A percentile compares a stretch with the other conserved stretches of the same genome.
These are phyloP conservation scores for Teratosphaeriaceae sp. DNA, from an alignment of 2,329 filamentous ascomycete species.

Conservation along the genomic window DNA sequence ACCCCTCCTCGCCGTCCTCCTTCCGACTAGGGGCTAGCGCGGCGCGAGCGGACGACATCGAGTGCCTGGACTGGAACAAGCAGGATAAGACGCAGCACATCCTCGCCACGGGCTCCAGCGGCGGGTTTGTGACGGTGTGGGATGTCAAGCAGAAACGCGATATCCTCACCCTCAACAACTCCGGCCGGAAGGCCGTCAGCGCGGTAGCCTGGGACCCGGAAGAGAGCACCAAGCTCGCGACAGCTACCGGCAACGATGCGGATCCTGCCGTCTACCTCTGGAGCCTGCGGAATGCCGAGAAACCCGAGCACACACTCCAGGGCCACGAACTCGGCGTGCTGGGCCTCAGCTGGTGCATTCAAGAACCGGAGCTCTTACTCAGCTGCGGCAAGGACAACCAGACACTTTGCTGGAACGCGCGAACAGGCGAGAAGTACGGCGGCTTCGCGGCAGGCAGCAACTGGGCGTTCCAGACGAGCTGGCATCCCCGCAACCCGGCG, in stretches of 20 bases:
- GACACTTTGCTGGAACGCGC: constrained; percentile 93
- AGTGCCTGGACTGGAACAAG: constrained; percentile 97
- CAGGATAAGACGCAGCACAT: constrained; percentile 81
- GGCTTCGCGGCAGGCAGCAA: constrained; percentile 98
- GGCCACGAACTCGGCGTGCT: constrained; percentile 94
- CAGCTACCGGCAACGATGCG: constrained; percentile 82
- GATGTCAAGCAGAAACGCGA: constrained; percentile 98
- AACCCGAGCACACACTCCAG: constrained; percentile 77
- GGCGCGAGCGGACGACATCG: constrained; percentile 87
- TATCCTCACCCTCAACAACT: constrained; percentile 85
- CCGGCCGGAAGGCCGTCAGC: constrained; percentile 85
- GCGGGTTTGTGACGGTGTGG: constrained; percentile 97
- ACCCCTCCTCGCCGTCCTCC: constrained; percentile 63
- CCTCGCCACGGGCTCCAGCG: constrained; percentile 84
- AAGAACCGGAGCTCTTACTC: constrained; percentile 81
- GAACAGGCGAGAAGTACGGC: constrained; percentile 78
- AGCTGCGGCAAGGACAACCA: constrained; percentile 96
- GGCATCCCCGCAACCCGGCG: constrained; percentile 88
- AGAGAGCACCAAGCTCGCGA: constrained; percentile 85
- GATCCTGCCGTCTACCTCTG: constrained; percentile 84
- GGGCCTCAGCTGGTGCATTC: constrained; percentile 89
- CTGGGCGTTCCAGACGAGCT: constrained; percentile 94
- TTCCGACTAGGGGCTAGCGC: constrained; percentile 84
- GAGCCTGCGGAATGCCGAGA: constrained; percentile 94
- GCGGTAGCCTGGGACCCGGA: constrained; percentile 97